Base-by-base conservation (phyloP, 169 alveolate genomes). In the Plasmodium malariae region DNA sequence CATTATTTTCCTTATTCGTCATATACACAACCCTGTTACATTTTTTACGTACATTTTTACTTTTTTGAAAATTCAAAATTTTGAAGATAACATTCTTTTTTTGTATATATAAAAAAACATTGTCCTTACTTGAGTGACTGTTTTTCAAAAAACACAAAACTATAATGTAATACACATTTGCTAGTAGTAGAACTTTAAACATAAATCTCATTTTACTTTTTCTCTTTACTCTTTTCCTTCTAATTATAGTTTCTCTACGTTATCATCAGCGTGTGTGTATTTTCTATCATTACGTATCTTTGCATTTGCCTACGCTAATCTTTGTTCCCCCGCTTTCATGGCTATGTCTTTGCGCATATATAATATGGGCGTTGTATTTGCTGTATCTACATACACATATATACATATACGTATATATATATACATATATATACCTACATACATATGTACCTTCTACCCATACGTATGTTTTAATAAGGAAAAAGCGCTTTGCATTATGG, bases 181-280 rank as follows among this genome's bases (percentile, higher is more conserved):
- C 76, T 14, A 78, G 21, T 62, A 78, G 28, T 36, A 78, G 60
- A 45, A 54, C 89, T 68, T 78, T 63, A 43, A 67, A 19, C 17
- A 78, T 57, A 49, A 63, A 62, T 32, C 12, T 78, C 89, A 78
- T 78, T 28, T 73, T 57, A 55, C 48, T 78, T 76, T 63, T 45
- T 40, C 32, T 55, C 49, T 6, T 45, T 45, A 11, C 14, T 45
- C 9, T 9, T 40, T 40, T 40, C 9, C 9, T 40, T 40, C 49
- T 40, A 5, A 40, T 40, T 11, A 11, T 45, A 11, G 1, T 17
- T 11, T 45, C 55, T 11, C 9, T 45, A 45, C 0, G 9, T 45
- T 45, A 45, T 1, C 55, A 45, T 45, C 14, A 45, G 55, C 9
- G 14, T n/a, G n/a, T n/a, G n/a, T n/a, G n/a, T n/a, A n/a, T n/a